Base-by-base conservation (phyloP, 192 early-diverging fungal genomes). In the Diversispora epigaea region DNA sequence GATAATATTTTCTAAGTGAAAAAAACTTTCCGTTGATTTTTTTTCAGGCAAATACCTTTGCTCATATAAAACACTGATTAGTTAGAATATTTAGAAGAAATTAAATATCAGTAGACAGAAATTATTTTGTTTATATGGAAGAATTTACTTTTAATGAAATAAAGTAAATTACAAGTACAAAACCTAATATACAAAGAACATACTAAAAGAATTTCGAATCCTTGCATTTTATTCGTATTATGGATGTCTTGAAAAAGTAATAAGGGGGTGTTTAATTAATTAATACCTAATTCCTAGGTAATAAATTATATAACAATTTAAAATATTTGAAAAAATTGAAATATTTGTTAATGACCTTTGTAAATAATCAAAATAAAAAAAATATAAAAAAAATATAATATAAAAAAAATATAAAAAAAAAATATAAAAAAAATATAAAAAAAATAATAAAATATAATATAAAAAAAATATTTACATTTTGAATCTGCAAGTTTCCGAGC, bases 401-500 rank as follows among this genome's bases (percentile, higher is more conserved):
- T 21, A 32, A 17, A 15, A 41, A 58, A 17, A 15, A 58, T 54
- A 17, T 11, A 49, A 54, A 54, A 3, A 19, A 45, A 19, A 45
- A 19, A n/a, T 25, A 19, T 32, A 3, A 15, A 40, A 65, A 32
- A n/a, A 8, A 47, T 39, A 0, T 43, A 12, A 65, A 40, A 55
- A 41, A n/a, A 54, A 41, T 52, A 61, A 10, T 4, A 10, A 40
- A 52, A 61, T 9, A 54, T n/a, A 75, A 0, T 19, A 17, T 25
- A 44, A 72, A 19, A 21, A 58, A 40, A 15, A 6, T 43, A 75
- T 62, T 75, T 76, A 83, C 82, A 83, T 83, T 57, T 78, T 80
- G 72, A 81, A 83, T 77, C 79, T 80, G 72, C 80, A 80, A 75
- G 72, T 75, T 75, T 83, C 82, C 68, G 78, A 77, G 49, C 77